A percentile compares a stretch with the other conserved stretches of the same genome.
Conservation (phyloP, 257 asterid species). For the Nicotiana sylvestris region DNA sequence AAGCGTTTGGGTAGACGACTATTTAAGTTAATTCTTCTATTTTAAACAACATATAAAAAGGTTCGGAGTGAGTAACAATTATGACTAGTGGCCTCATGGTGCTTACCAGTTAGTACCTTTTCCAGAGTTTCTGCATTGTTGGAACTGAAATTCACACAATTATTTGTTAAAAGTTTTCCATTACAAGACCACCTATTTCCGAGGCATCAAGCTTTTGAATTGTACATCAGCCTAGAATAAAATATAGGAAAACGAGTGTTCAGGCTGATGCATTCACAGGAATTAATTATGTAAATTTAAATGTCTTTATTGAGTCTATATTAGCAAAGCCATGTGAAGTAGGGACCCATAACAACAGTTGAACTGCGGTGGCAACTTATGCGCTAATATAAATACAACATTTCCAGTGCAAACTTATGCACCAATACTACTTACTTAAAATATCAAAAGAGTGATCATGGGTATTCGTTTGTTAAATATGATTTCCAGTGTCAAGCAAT, state of each 20-base stretch:
- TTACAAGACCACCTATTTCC: background rate
- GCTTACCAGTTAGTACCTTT: too few species aligned
- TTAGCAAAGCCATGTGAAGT: conserved; percentile 23
- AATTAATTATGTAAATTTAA: too few species aligned
- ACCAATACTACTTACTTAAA: background rate
- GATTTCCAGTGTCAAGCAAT: conserved; percentile 22
- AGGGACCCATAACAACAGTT: conserved; percentile 13
- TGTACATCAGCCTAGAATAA: background rate
- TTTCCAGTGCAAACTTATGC: background rate
- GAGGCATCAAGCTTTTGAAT: background rate
- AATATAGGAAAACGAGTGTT: background rate
- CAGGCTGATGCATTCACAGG: background rate
- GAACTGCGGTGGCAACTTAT: background rate
- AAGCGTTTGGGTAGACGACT: too few species aligned
- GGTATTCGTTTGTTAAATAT: conserved; percentile 26
- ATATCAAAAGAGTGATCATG: conserved; percentile 11
- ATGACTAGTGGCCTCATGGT: background rate
- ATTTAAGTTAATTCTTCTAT: background rate
- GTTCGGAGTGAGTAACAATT: too few species aligned
- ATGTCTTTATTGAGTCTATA: background rate
- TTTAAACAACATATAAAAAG: too few species aligned
- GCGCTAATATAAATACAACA: conserved; percentile 8
- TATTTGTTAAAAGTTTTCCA: background rate
- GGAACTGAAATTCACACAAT: background rate
- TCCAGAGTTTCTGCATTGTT: background rate